A percentile compares a stretch with the other conserved stretches of the same genome.
Evolutionary conservation across 1,284 basidiomycete genomes (phyloP).

Genomic region (Microstroma glucosiphilum): DNA sequence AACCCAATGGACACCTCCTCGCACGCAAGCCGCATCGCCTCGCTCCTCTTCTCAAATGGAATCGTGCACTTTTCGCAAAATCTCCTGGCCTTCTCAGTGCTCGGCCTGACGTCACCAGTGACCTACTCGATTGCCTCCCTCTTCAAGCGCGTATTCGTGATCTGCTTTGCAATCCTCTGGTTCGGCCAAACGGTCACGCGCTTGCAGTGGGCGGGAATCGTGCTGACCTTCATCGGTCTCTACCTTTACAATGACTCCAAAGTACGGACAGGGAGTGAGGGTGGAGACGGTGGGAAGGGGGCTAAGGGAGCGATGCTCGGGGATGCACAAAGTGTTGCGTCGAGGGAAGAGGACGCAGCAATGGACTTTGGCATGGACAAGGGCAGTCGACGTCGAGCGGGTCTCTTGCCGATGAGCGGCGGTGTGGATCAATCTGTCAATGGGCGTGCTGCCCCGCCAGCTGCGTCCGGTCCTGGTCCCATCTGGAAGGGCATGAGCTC

Average conservation of each 20-base stretch:
- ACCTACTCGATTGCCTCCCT: conserved; percentile 97
- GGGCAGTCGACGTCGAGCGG: neutral
- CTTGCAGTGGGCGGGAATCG: conserved; percentile 76
- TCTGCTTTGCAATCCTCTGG: conserved; percentile 95
- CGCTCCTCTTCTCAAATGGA: conserved; percentile 73
- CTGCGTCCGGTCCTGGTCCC: conserved; percentile 6
- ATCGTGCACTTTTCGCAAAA: conserved; percentile 94
- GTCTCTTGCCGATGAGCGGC: neutral
- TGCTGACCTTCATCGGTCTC: conserved; percentile 78
- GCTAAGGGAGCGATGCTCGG: neutral
- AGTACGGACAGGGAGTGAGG: conserved; percentile 15
- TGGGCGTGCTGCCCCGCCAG: neutral
- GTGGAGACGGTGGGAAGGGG: neutral
- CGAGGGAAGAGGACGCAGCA: conserved; percentile 2
- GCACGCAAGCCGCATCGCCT: neutral
- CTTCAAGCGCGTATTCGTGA: conserved; percentile 95
- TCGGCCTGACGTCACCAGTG: conserved; percentile 91
- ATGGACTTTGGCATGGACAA: neutral
- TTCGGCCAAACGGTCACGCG: conserved; percentile 81
- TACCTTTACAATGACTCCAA: conserved; percentile 96
- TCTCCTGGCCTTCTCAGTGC: conserved; percentile 91
- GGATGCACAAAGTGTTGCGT: neutral
- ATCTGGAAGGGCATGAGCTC: conserved; percentile 7
- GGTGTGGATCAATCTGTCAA: conserved; percentile 4
- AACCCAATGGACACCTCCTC: neutral